These are phyloP conservation scores for Dendryphion nanum DNA, from an alignment of 2,329 filamentous ascomycete species.

Conservation along the genomic window DNA sequence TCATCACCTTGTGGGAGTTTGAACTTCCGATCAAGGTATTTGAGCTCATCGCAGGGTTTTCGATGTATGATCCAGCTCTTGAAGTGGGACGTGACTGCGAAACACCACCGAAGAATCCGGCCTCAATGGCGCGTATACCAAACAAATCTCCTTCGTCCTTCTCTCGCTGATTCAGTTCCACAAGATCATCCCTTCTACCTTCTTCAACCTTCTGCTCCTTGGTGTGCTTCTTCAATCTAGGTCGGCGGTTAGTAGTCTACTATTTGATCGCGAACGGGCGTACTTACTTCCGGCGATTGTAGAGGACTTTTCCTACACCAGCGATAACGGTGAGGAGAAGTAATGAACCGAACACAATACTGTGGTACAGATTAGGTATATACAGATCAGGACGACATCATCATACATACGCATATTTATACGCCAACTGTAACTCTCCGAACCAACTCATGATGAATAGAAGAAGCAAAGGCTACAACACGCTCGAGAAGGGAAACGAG, in stretches of 20 bases:
- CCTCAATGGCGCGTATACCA: conserved; percentile 42
- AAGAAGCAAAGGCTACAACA: too few relatives aligned
- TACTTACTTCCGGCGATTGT: conserved; percentile 35
- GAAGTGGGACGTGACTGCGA: conserved; percentile 40
- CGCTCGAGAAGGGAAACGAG: conserved; percentile 7
- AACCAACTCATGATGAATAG: too few relatives aligned
- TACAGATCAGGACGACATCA: not conserved
- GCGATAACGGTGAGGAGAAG: conserved; percentile 31
- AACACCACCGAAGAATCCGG: conserved; percentile 42
- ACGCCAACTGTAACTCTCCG: conserved; percentile 33
- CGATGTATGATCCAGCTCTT: conserved; percentile 29
- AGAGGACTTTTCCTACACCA: conserved; percentile 35
- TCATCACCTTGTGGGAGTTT: conserved; percentile 30
- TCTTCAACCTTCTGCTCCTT: conserved; percentile 25
- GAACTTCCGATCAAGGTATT: conserved; percentile 34
- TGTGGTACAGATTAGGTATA: conserved; percentile 13
- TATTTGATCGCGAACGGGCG: too few relatives aligned
- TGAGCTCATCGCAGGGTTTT: conserved; percentile 30
- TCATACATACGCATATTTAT: conserved; percentile 35
- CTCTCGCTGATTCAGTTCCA: conserved; percentile 34
- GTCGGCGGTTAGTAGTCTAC: not conserved
- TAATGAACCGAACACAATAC: conserved; percentile 33
- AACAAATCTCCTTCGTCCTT: conserved; percentile 42
- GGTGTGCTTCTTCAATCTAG: conserved; percentile 29
- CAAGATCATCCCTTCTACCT: conserved; percentile 30